These are phyloP conservation scores for Ophiocordyceps camponoti-saundersi DNA, from an alignment of 2,329 filamentous ascomycete genomes.

Conservation along the genomic window DNA sequence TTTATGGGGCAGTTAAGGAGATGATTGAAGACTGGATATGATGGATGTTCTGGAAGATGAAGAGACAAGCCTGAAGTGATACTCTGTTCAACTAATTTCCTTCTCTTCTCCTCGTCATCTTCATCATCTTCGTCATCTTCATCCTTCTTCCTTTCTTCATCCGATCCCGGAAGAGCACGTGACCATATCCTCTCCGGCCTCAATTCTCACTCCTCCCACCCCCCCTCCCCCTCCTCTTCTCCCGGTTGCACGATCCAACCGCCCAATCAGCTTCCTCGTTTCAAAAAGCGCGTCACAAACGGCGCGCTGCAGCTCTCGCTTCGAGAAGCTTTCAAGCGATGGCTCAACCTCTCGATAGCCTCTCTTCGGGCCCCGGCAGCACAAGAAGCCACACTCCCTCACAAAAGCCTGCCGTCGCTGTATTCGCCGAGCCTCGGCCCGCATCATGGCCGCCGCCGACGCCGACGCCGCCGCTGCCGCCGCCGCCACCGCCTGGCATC, in stretches of 20 bases:
- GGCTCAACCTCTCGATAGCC: background rate
- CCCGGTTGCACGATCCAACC: background rate
- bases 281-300: background rate
- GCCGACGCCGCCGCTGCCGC: background rate
- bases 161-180: no score
- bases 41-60: no score
- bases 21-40: no score
- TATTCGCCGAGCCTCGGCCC: conserved; percentile 5
- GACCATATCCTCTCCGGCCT: no score
- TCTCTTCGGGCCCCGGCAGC: background rate
- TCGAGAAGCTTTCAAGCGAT: background rate
- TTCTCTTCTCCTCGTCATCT: no score
- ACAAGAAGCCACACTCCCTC: background rate
- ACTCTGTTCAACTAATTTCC: no score
- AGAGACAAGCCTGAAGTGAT: no score
- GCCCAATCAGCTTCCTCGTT: background rate
- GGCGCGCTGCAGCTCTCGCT: background rate
- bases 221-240: no score
- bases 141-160: no score
- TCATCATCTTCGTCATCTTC: no score
- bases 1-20: no score
- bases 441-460: conserved; percentile 1
- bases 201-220: background rate
- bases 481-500: conserved; percentile 20
- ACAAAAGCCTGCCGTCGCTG: background rate